Evolutionary conservation across 495 filamentous ascomycete genomes (phyloP).

Genomic region (Bathelium albidoporum): DNA sequence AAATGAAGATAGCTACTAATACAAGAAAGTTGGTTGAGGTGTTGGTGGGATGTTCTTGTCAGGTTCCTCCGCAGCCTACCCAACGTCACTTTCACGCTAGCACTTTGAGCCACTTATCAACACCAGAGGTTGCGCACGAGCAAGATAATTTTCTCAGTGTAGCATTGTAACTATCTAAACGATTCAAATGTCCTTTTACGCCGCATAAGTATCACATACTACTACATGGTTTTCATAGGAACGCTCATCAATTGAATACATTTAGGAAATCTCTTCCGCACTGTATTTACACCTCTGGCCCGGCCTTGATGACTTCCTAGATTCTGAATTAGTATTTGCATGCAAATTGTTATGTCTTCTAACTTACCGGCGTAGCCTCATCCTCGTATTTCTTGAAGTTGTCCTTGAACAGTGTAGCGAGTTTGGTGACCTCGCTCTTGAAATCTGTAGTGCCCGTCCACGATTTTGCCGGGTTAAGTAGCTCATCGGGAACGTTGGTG

Average conservation of each 20-base stretch:
- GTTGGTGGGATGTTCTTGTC: background rate
- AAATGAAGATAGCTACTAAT: background rate
- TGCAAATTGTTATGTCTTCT: no score
- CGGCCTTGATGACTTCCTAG: slow-evolving; percentile 64
- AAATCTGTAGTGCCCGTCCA: slow-evolving; percentile 80
- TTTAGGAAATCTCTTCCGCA: background rate
- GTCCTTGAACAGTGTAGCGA: slow-evolving; percentile 77
- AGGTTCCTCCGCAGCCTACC: background rate
- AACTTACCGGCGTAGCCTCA: slow-evolving; percentile 52
- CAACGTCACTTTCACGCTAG: no score
- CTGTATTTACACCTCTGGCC: slow-evolving; percentile 33
- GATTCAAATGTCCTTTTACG: background rate
- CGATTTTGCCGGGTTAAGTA: slow-evolving; percentile 86
- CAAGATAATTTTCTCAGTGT: no score
- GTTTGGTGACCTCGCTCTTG: slow-evolving; percentile 75
- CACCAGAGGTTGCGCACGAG: no score
- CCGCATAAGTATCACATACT: background rate
- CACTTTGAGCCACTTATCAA: no score
- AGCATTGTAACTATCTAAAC: background rate
- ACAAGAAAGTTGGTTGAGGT: no score
- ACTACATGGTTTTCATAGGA: background rate
- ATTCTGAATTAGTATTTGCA: background rate
- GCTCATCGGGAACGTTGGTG: slow-evolving; percentile 74
- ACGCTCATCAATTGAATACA: background rate
- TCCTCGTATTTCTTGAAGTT: slow-evolving; percentile 95